Evolutionary conservation across 768 basidiomycete genomes (phyloP).

Genomic region (Mycena galericulata): DNA sequence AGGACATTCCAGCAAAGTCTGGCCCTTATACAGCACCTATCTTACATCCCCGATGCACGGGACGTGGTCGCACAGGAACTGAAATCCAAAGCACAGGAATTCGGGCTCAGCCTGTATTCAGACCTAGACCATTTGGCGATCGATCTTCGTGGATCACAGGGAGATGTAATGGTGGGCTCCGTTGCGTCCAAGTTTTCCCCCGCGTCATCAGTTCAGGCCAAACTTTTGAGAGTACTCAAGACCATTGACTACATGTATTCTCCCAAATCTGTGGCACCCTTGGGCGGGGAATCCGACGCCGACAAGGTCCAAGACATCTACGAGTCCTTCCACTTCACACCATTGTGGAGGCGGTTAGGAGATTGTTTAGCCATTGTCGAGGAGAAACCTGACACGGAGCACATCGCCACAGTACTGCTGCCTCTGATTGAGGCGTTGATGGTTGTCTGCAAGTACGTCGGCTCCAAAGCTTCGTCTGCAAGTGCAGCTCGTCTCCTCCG

Average conservation of each 20-base stretch:
- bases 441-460: slow-evolving; percentile 98
- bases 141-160: slow-evolving; percentile 68
- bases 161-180: slow-evolving; percentile 69
- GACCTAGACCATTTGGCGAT: slow-evolving; percentile 84
- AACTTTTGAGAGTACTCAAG: slow-evolving; percentile 93
- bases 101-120: slow-evolving; percentile 77
- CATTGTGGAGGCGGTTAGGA: slow-evolving; percentile 91
- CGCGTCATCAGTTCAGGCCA: slow-evolving; percentile 95
- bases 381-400: slow-evolving; percentile 81
- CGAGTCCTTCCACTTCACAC: slow-evolving; percentile 90
- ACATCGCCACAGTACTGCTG: slow-evolving; percentile 91
- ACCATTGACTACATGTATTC: slow-evolving; percentile 98
- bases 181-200: slow-evolving; percentile 93
- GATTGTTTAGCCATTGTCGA: slow-evolving; percentile 89
- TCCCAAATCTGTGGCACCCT: slow-evolving; percentile 58
- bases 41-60: slow-evolving; percentile 87
- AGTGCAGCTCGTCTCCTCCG: slow-evolving; percentile 61
- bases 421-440: slow-evolving; percentile 97
- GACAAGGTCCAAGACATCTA: slow-evolving; percentile 92
- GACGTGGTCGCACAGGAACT: slow-evolving; percentile 93
- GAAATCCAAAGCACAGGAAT: slow-evolving; percentile 86
- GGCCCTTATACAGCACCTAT: slow-evolving; percentile 91
- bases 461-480: slow-evolving; percentile 66
- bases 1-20: slow-evolving; percentile 96
- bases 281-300: slow-evolving; percentile 63